Percentiles rank a stretch among this genome's conserved stretches.
Evolutionary conservation across 192 early-diverging fungal species (phyloP).

Genomic region (Coemansia sp.): DNA sequence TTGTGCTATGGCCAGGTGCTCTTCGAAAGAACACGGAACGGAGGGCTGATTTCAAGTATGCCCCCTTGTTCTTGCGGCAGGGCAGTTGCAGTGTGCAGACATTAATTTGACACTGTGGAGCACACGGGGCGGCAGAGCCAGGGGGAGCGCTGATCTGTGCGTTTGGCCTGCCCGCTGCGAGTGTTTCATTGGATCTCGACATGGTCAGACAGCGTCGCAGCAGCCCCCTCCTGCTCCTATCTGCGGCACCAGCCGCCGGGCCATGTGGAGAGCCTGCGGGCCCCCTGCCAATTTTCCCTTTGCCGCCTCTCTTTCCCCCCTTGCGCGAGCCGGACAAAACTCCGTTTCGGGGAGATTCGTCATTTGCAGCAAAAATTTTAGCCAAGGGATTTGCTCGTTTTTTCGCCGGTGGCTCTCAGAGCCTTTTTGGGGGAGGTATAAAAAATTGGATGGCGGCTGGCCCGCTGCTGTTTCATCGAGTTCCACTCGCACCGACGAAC

Average conservation of each 20-base stretch:
- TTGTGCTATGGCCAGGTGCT: too few relatives aligned
- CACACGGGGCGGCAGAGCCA: neutral
- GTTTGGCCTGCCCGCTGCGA: neutral
- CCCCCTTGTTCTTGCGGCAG: neutral
- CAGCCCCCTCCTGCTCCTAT: neutral
- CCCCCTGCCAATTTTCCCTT: neutral
- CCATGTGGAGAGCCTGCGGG: neutral
- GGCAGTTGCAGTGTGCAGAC: neutral
- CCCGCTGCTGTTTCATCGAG: too few relatives aligned
- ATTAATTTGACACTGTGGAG: neutral
- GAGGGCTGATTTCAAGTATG: neutral
- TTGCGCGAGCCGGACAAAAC: neutral
- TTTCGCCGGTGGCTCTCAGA: too few relatives aligned
- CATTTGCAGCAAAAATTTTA: too few relatives aligned
- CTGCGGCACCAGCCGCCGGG: neutral
- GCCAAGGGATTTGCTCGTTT: too few relatives aligned
- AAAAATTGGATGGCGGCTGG: too few relatives aligned
- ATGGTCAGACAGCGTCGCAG: neutral
- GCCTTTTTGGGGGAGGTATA: neutral
- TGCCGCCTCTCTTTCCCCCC: neutral
- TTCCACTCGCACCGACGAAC: too few relatives aligned
- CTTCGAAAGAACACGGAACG: too few relatives aligned
- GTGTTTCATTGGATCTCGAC: neutral
- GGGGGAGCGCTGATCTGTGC: neutral
- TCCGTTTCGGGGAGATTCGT: neutral